phyloP scores from a whole-genome alignment of 208 protist species.

The Leishmania martiniquensis region DNA sequence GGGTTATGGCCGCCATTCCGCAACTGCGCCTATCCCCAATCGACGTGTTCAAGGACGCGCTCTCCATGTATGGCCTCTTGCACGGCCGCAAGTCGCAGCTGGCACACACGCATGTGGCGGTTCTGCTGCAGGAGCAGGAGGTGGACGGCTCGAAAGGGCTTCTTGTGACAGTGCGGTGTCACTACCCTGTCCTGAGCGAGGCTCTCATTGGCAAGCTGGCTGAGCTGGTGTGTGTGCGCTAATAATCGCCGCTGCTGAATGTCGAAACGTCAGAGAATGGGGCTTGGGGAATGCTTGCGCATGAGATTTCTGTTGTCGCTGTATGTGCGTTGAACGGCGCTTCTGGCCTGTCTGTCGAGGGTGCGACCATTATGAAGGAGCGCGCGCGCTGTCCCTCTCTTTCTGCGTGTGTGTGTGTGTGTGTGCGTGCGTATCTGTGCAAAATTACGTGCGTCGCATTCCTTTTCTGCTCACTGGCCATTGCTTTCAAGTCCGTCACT shows the following conservation, averaged over 20 bases:
- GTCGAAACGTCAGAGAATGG: not conserved
- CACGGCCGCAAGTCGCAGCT: slow-evolving; percentile 56
- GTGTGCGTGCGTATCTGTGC: not conserved
- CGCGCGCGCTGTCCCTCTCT: not conserved
- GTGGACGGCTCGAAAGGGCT: slow-evolving; percentile 46
- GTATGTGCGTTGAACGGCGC: not conserved
- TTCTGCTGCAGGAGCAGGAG: slow-evolving; percentile 63
- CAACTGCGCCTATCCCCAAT: slow-evolving; percentile 52
- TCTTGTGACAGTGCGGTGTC: slow-evolving; percentile 45
- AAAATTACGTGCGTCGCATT: not conserved
- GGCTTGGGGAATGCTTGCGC: not conserved
- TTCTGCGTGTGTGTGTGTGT: not conserved
- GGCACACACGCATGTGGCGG: slow-evolving; percentile 53
- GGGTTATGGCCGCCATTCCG: slow-evolving; percentile 33
- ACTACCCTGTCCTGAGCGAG: slow-evolving; percentile 52
- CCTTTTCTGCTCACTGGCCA: not conserved
- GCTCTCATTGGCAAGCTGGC: slow-evolving; percentile 62
- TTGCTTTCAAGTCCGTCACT: not conserved
- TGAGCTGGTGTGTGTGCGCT: slow-evolving; percentile 22
- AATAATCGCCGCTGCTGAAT: not conserved
- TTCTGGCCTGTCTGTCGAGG: not conserved
- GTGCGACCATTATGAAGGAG: not conserved
- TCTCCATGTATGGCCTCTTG: slow-evolving; percentile 62
- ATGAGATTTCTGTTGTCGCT: not conserved
- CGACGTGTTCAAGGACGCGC: slow-evolving; percentile 74